Evolutionary conservation across 2,329 filamentous ascomycete species (phyloP).

Genomic region (Alternaria infectoria): DNA sequence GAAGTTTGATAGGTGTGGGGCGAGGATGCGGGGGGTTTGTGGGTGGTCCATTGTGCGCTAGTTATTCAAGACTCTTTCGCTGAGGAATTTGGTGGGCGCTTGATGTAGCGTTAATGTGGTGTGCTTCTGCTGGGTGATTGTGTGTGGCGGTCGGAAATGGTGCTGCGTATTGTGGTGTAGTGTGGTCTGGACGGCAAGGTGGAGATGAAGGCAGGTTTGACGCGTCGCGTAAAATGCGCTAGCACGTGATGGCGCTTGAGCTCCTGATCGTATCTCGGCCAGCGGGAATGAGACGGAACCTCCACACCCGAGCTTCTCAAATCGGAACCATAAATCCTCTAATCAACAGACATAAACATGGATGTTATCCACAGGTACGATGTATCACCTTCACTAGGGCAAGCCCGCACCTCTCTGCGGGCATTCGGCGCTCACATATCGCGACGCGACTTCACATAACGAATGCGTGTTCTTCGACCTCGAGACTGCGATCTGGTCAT

Average conservation of each 20-base stretch:
- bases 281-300: background rate
- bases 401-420: background rate
- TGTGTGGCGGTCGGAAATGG: background rate
- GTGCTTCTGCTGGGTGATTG: background rate
- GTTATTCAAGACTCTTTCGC: background rate
- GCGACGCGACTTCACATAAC: background rate
- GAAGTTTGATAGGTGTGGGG: constrained; percentile 78
- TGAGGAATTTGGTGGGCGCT: background rate
- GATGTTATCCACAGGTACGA: too few relatives aligned
- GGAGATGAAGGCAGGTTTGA: constrained; percentile 4
- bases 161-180: background rate
- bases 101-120: background rate
- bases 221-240: constrained; percentile 13
- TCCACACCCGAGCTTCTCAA: background rate
- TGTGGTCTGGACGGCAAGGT: background rate
- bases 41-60: constrained; percentile 41
- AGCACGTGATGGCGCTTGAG: constrained; percentile 9
- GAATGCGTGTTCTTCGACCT: background rate
- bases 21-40: constrained; percentile 79
- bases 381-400: background rate
- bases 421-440: background rate
- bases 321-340: background rate
- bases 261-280: background rate
- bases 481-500: background rate
- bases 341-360: background rate